Percentiles rank a stretch among this genome's conserved stretches.
Conservation (phyloP, 1,284 basidiomycete genomes). For the Chiua sp. region DNA sequence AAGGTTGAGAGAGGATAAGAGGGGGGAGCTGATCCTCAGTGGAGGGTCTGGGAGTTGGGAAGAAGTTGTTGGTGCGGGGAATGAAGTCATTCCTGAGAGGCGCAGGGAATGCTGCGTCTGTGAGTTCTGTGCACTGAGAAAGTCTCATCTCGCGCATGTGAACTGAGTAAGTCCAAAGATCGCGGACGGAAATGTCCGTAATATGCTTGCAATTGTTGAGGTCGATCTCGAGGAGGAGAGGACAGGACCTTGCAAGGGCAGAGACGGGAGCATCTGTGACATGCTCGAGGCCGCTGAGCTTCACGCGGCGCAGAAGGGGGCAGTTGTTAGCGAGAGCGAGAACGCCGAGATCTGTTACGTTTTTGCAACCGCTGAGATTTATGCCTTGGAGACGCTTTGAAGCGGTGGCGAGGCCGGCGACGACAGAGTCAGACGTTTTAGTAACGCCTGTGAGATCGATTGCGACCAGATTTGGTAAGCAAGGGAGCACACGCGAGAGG, state of each 20-base stretch:
- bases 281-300: slow-evolving; percentile 78
- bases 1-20: slow-evolving; percentile 60
- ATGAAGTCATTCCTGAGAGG: slow-evolving; percentile 50
- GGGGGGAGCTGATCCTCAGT: slow-evolving; percentile 57
- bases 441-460: slow-evolving; percentile 85
- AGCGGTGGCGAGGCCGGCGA: slow-evolving; percentile 71
- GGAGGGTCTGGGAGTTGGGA: slow-evolving; percentile 43
- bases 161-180: slow-evolving; percentile 81
- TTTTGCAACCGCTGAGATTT: slow-evolving; percentile 87
- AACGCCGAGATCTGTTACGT: slow-evolving; percentile 82
- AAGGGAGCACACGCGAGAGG: slow-evolving; percentile 71
- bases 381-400: slow-evolving; percentile 90
- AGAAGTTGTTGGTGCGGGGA: slow-evolving; percentile 53
- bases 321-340: slow-evolving; percentile 79
- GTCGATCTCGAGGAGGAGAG: slow-evolving; percentile 93
- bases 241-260: slow-evolving; percentile 82
- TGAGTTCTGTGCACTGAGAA: slow-evolving; percentile 80
- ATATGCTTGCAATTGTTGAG: slow-evolving; percentile 85
- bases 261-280: slow-evolving; percentile 86
- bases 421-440: slow-evolving; percentile 72
- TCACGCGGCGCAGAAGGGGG: slow-evolving; percentile 85
- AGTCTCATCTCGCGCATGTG: slow-evolving; percentile 94
- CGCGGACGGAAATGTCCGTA: slow-evolving; percentile 80
- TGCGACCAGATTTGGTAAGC: slow-evolving; percentile 82
- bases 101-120: slow-evolving; percentile 88